Evolutionary conservation across 768 basidiomycete genomes (phyloP), one percentile per base, ranked within the genome.

Genomic region (Lentinula guzmanii): DNA sequence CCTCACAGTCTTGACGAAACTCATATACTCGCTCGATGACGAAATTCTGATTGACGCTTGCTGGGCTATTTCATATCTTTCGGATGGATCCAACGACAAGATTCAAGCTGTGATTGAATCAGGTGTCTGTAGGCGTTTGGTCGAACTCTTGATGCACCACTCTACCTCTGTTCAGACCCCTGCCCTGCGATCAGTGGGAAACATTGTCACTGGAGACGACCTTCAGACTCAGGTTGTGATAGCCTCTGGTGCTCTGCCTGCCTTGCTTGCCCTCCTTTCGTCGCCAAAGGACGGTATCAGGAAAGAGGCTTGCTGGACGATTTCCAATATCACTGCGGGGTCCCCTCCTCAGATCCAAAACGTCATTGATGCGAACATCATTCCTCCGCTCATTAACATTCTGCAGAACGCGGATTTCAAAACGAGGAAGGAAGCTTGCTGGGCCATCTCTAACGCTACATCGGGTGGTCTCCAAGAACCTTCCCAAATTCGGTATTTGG

Each of bases 291-390:
- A 99, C 65, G 97, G 95, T 52, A 99, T 99, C 70, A 85, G 96
- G 69, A 99, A 99, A 80, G 96, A 99, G 75, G 96, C 97, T 28
- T 99, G 97, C 78, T 99, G 97, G 97, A 99, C 97, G 16, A 98
- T 99, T 70, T 97, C 94, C 52, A 99, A 99, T 76, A 84, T 99
- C 71, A 99, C 97, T 52, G 97, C 97, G 41, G 97, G 97, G 51
- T 93, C 91, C 52, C 93, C 97, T 24, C 89, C 89, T 67, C 97
- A 99, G 77, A 99, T 99, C 68, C 96, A 98, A 75, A 81, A 93
- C 57, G 90, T 98, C 69, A 94, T 99, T 66, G 97, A 99, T 68
- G 97, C 97, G 71, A 95, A 98, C 70, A 95, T 99, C 70, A 87
- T 98, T 62, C 96, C 96, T 54, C 96, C 96, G 63, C 87, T 99